Evolutionary conservation across 768 basidiomycete species (phyloP), one percentile per base, ranked within the genome.

Genomic region (Boletus subcaerulescens): DNA sequence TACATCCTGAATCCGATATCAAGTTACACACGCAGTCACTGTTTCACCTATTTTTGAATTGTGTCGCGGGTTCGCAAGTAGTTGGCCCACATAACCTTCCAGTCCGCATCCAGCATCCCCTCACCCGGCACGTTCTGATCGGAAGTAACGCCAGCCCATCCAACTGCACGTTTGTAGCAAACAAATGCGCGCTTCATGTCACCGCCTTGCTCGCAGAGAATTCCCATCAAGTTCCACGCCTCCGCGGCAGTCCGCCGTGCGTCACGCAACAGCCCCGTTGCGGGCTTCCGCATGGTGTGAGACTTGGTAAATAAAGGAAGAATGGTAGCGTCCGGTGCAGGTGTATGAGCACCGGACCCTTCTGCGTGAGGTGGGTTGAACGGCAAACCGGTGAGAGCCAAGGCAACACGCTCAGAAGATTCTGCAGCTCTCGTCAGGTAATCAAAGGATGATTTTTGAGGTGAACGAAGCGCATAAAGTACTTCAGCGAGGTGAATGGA

Each of bases 401-500:
- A 71, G 5, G 80, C 84, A 51, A 89, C 83, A 45, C 80, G 79
- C 64, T 87, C 85, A 0, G 89, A 85, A 9, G 83, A 83, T 60
- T 84, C 77, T 12, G 86, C 87, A 4, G 89, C 87, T 22, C 77
- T 76, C 17, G 71, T 71, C 40, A 90, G 72, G 73, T 77, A 81
- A 61, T 80, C 77, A 29, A 87, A 73, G 2, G 85, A 83, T 4
- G 75, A 67, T 9, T 71, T 60, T 4, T 72, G 63, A 24, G 80
- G 74, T 15, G 76, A 62, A 33, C 69, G 66, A 18, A 74, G 68
- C 4, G 83, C 84, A 62, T 84, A 77, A 11, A 82, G 71, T 12
- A 91, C 87, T 70, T 91, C 87, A 0, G 87, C 88, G 14, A 83
- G 80, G 63, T 91, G 89, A 13, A 86, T 75, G 14, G 84, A 84